Evolutionary conservation across 208 protist species (phyloP).

Genomic region (Leishmania guyanensis): DNA sequence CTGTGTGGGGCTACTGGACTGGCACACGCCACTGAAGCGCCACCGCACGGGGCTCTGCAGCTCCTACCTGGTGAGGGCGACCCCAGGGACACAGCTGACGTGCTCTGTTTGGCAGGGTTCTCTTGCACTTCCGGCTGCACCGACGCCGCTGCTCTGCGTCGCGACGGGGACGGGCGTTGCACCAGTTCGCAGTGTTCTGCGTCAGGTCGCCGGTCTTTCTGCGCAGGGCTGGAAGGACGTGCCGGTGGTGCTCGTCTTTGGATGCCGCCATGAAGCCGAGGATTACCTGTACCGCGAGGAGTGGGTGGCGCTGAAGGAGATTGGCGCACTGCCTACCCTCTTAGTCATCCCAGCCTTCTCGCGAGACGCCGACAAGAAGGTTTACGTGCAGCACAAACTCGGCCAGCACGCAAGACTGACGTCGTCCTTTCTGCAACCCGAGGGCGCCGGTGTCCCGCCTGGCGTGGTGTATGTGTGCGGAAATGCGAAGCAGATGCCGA

Average conservation of each 20-base stretch:
- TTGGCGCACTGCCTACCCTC: conserved; percentile 40
- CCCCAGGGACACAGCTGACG: conserved; percentile 43
- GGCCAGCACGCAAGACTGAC: conserved; percentile 66
- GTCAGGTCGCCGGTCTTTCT: conserved; percentile 52
- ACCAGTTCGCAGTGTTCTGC: conserved; percentile 70
- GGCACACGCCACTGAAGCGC: conserved; percentile 78
- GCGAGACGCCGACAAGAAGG: conserved; percentile 72
- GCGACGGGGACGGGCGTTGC: conserved; percentile 87
- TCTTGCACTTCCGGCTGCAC: conserved; percentile 42
- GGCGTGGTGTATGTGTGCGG: conserved; percentile 78
- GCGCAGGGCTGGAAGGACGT: conserved; percentile 35
- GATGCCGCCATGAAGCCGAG: conserved; percentile 64
- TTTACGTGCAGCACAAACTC: conserved; percentile 89
- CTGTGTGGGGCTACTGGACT: conserved; percentile 74
- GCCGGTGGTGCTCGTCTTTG: conserved; percentile 83
- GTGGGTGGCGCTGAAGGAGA: conserved; percentile 42
- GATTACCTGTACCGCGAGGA: conserved; percentile 82
- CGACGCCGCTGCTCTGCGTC: conserved; percentile 65
- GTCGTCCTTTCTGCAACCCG: conserved; percentile 42
- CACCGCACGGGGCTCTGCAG: conserved; percentile 77
- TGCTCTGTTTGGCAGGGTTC: conserved; percentile 76
- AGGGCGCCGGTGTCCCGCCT: conserved; percentile 19
- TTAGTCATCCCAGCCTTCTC: conserved; percentile 84
- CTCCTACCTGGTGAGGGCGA: conserved; percentile 38
- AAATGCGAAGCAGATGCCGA: conserved; percentile 89